Base-by-base conservation (phyloP, 345 rosid species). In the Citrus unshiu region DNA sequence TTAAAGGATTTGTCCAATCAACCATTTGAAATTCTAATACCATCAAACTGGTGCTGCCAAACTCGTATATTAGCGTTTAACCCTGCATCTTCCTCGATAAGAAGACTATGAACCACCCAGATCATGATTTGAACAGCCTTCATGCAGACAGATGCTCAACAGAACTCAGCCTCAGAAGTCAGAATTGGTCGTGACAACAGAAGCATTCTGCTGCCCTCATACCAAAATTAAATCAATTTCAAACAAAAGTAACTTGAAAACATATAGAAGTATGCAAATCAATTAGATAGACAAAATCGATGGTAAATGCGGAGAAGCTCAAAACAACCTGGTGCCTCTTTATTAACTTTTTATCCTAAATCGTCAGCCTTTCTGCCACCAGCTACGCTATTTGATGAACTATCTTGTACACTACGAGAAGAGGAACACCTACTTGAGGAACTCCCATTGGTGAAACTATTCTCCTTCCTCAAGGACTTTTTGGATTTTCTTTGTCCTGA, bases 341-440 rank as follows among this genome's bases (percentile, higher is more conserved):
- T 29, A 16, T 71, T 46, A 79, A 34, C 39, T 66, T 40, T 83
- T 70, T 57, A n/a, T 39, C 64, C 87, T 43, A 81, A n/a, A 78
- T 87, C 90, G 29, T 80, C 85, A 39, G 79, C 82, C 73, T 82
- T 87, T 58, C 78, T 81, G 78, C 86, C 88, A 77, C 89, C 93
- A 46, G 78, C 91, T 61, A 90, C 77, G 68, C 98, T 93, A 86
- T 85, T 83, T 29, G 97, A 88, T 74, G 98, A 91, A 86, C 97
- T 92, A 80, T 91, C 93, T 66, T 90, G 90, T 66, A 84, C 81
- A 76, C 94, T 90, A 16, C 72, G 89, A 62, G 95, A 90, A 12
- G 98, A 93, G 56, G 93, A 93, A 83, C 91, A 87, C 82, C 90
- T 83, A 82, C 93, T 92, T 25, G 93, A 89, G 78, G 87, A 85